phyloP scores from a whole-genome alignment of 257 asterid species.

The Ajuga chamaepitys region DNA sequence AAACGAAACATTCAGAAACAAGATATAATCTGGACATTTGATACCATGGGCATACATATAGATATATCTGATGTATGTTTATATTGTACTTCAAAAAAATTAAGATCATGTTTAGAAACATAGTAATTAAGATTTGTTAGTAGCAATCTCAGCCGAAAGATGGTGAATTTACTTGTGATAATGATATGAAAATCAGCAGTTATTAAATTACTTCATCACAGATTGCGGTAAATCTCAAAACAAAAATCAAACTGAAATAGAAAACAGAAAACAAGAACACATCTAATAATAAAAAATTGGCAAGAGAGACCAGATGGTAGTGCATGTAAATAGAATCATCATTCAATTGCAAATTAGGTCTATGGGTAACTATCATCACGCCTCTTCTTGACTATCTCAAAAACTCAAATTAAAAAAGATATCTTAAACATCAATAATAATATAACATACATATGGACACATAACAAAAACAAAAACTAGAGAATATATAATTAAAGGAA shows the following conservation, averaged over 20 bases:
- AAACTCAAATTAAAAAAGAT: not conserved
- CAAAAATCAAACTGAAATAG: not conserved
- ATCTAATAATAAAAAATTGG: not conserved
- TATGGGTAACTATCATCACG: constrained; percentile 49
- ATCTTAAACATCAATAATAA: constrained; percentile 24
- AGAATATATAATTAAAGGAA: not conserved
- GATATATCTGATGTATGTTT: no score
- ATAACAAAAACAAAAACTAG: not conserved
- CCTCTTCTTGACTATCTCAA: no score
- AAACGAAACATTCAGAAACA: constrained; percentile 41
- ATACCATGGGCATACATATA: constrained; percentile 38
- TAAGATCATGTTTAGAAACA: no score
- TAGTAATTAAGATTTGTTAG: not conserved
- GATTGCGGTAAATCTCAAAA: constrained; percentile 37
- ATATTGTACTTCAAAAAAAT: no score
- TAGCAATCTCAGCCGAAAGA: constrained; percentile 75
- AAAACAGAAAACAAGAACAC: not conserved
- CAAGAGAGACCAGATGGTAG: constrained; percentile 80
- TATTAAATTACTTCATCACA: constrained; percentile 22
- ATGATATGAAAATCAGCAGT: constrained; percentile 36
- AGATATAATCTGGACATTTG: constrained; percentile 34
- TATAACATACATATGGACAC: no score
- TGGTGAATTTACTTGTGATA: constrained; percentile 42
- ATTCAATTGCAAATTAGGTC: constrained; percentile 45
- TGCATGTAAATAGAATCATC: constrained; percentile 62